Evolutionary conservation across 2,329 filamentous ascomycete genomes (phyloP).

Genomic region (Aspergillus bombycis): DNA sequence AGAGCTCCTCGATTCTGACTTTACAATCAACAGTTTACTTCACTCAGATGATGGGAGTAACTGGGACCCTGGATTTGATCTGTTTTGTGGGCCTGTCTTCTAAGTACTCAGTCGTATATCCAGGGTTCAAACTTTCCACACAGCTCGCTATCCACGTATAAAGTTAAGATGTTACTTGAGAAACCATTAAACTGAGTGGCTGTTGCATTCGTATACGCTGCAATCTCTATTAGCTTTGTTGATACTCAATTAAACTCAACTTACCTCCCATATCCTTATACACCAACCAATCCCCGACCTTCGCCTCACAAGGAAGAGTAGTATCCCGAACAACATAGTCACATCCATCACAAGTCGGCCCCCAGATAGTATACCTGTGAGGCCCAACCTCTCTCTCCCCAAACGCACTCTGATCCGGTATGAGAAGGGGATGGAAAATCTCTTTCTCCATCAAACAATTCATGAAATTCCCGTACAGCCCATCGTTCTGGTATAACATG

Average conservation of each 20-base stretch:
- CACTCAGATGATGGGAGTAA: neutral
- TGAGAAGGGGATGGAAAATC: slow-evolving; percentile 15
- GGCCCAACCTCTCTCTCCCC: neutral
- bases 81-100: neutral
- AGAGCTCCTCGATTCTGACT: neutral
- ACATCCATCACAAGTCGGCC: slow-evolving; percentile 31
- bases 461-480: slow-evolving; percentile 31
- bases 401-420: neutral
- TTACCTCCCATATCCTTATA: slow-evolving; percentile 33
- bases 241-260: neutral
- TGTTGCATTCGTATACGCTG: slow-evolving; percentile 24
- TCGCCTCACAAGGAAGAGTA: slow-evolving; percentile 20
- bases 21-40: neutral
- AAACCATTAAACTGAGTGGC: slow-evolving; percentile 32
- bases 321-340: slow-evolving; percentile 26
- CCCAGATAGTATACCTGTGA: slow-evolving; percentile 32
- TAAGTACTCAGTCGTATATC: neutral
- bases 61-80: neutral
- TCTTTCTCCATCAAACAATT: slow-evolving; percentile 28
- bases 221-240: neutral
- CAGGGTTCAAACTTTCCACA: neutral
- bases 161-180: slow-evolving; percentile 10
- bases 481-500: slow-evolving; percentile 34
- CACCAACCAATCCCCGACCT: slow-evolving; percentile 30
- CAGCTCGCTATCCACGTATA: slow-evolving; percentile 33